Base-by-base conservation (phyloP, 208 protist species). In the Herpetomonas samuelpessoai region DNA sequence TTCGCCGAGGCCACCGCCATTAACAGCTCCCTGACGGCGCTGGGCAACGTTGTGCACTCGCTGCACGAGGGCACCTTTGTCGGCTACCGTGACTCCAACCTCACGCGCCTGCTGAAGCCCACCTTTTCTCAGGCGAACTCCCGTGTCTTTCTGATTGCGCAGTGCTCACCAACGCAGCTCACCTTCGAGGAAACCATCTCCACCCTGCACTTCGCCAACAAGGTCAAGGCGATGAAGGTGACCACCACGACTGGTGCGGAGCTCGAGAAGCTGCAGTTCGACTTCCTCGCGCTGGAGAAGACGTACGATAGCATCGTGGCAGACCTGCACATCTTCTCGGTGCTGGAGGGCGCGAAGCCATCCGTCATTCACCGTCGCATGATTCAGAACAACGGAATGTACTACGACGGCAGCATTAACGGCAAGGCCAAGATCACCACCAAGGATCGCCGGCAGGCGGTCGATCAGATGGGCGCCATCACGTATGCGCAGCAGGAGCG, bases 1-100 rank as follows among this genome's bases (percentile, higher is more conserved):
- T 61, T 95, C 21, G 70, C 81, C 48, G 93, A 98, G 68, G 80
- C 90, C 9, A 86, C 84, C 27, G 65, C 69, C 12, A 97, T 98
- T 65, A 98, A 98, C 78, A 79, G 81, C 61, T 96, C 86, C 49
- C 88, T 98, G 22, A 94, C 94, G 27, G 74, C 90, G 4, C 84
- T 98, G 19, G 92, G 93, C 31, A 95, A 94, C 61, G 94, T 97
- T 18, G 94, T 98, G 59, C 78, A 93, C 66, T 77, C 69, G 35
- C 68, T 98, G 39, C 67, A 90, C 71, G 77, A 87, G 74, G 85
- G 88, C 28, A 63, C 69, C 53, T 83, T 93, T 60, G 80, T 94
- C 38, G 88, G 86, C 28, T 98, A 95, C 62, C 90, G 95, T 30
- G 76, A 88, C 57, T 88, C 84, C 19, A 95, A 93, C 65, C 74